These are phyloP conservation scores for Pseudogymnoascus verrucosus DNA, from an alignment of 2,329 filamentous ascomycete species.

Conservation along the genomic window DNA sequence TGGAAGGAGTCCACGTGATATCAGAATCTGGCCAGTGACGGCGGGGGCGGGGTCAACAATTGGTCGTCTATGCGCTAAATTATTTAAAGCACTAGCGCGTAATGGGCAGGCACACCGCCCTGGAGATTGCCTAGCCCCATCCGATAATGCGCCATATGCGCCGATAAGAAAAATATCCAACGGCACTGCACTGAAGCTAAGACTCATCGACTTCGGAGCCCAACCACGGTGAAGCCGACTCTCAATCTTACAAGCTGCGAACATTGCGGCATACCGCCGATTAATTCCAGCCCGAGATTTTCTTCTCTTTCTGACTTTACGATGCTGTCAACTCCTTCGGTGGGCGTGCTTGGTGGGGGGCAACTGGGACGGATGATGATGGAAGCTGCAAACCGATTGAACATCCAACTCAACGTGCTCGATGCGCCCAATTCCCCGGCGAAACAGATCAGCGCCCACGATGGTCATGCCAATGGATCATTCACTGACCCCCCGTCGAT, in stretches of 20 bases:
- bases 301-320: not conserved
- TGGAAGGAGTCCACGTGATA: not conserved
- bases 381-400: conserved; percentile 70
- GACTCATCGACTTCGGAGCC: not conserved
- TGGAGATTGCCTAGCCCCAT: not conserved
- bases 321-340: conserved; percentile 5
- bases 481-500: conserved; percentile 80
- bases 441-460: conserved; percentile 74
- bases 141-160: not conserved
- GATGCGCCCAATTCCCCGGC: conserved; percentile 71
- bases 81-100: not conserved
- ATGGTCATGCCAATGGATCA: conserved; percentile 70
- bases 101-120: not conserved
- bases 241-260: not conserved
- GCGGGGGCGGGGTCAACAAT: not conserved
- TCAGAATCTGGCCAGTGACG: not conserved
- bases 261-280: not conserved
- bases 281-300: not conserved
- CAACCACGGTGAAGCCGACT: not conserved
- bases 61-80: not conserved
- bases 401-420: conserved; percentile 70
- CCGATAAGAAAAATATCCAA: conserved; percentile 6
- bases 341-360: conserved; percentile 50
- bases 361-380: conserved; percentile 91
- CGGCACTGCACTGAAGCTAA: not conserved